Evolutionary conservation across 495 filamentous ascomycete genomes (phyloP).

Genomic region (Penicillium coffeae): DNA sequence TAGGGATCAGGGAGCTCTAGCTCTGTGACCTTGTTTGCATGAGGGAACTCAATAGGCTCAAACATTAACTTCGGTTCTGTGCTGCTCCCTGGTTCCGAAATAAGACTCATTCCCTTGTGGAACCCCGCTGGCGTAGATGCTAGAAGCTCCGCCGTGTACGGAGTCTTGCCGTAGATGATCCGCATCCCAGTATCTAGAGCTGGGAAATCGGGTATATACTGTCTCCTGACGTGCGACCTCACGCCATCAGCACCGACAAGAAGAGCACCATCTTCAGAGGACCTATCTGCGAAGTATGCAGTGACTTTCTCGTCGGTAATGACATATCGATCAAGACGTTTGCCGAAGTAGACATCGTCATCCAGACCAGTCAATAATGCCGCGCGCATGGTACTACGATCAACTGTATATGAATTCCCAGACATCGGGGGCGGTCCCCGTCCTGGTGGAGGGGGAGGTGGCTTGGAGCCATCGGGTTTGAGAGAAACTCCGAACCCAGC

Average conservation of each 20-base stretch:
- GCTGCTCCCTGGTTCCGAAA: slow-evolving; percentile 13
- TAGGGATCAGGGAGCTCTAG: slow-evolving; percentile 28
- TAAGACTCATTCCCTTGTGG: slow-evolving; percentile 12
- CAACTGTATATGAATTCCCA: slow-evolving; percentile 20
- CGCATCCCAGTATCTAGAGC: slow-evolving; percentile 41
- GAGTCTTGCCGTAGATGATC: slow-evolving; percentile 33
- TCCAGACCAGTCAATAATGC: slow-evolving; percentile 28
- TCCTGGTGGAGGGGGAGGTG: slow-evolving; percentile 4
- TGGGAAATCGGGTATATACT: slow-evolving; percentile 37
- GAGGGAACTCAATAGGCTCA: slow-evolving; percentile 31
- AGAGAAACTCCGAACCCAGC: slow-evolving; percentile 9
- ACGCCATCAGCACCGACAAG: slow-evolving; percentile 47
- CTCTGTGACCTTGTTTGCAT: slow-evolving; percentile 7
- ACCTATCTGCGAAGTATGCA: slow-evolving; percentile 38
- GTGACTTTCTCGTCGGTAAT: slow-evolving; percentile 23
- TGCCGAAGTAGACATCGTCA: slow-evolving; percentile 40
- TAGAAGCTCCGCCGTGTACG: slow-evolving; percentile 10
- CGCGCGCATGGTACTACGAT: slow-evolving; percentile 25
- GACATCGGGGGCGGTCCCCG: slow-evolving; percentile 1
- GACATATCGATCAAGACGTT: slow-evolving; percentile 33
- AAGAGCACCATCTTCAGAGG: slow-evolving; percentile 28
- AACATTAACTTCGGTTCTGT: slow-evolving; percentile 31
- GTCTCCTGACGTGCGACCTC: slow-evolving; percentile 34
- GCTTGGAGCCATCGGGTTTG: slow-evolving; percentile 9
- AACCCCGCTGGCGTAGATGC: slow-evolving; percentile 1